Conservation (phyloP, 192 early-diverging fungal genomes). For the Backusella tuberculispora region DNA sequence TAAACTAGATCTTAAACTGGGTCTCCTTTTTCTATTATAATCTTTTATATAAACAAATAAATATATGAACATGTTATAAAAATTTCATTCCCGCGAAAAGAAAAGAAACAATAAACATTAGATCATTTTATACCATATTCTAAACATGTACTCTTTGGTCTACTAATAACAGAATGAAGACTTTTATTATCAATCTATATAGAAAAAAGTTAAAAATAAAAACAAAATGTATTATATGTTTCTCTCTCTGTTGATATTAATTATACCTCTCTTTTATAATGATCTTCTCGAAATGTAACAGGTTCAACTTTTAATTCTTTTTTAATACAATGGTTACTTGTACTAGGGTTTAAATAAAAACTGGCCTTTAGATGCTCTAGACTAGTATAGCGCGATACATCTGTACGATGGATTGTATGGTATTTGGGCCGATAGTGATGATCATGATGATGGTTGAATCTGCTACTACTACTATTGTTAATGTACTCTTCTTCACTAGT, state of each 20-base stretch:
- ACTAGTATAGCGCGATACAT: background rate
- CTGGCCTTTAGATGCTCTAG: constrained; percentile 1
- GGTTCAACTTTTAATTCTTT: background rate
- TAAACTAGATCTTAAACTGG: background rate
- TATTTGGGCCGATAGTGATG: background rate
- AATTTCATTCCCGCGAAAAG: background rate
- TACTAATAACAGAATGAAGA: background rate
- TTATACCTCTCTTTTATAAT: background rate
- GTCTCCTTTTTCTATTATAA: background rate
- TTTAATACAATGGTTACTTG: background rate
- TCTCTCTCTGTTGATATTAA: too few species aligned
- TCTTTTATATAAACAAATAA: background rate
- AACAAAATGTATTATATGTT: too few species aligned
- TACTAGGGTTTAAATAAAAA: background rate
- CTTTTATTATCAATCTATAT: constrained; percentile 18
- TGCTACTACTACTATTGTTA: background rate
- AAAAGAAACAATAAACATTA: background rate
- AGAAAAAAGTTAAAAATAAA: background rate
- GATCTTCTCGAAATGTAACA: background rate
- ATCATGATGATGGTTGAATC: background rate
- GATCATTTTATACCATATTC: constrained; percentile 9
- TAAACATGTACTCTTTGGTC: background rate
- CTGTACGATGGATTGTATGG: background rate
- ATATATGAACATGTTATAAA: background rate
- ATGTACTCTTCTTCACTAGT: background rate